Evolutionary conservation across 495 filamentous ascomycete species (phyloP), one percentile per base, ranked within the genome.

Genomic region (Talaromyces trachyspermus): DNA sequence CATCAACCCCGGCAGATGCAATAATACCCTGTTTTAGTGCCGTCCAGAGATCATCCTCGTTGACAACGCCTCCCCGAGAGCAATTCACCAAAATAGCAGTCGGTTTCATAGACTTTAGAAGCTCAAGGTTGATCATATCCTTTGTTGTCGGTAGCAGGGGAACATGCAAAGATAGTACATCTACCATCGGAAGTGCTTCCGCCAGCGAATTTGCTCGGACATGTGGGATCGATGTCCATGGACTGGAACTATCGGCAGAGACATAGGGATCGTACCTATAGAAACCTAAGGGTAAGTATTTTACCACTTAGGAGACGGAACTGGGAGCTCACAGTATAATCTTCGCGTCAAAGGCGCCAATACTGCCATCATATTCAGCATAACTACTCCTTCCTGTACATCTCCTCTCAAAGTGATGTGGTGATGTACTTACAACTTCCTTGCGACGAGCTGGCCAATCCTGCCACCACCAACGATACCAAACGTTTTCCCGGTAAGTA

Each of bases 51-150:
- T 71, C 75, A 2, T 50, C 53, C 57, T 83, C 78, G 37, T 79
- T 66, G 2, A 81, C 70, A 35, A 79, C 71, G 0, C 77, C 78
- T 4, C 78, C 78, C 1, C 79, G 70, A 5, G 74, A 70, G 19
- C 79, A 68, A 52, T 83, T 81, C 42, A 81, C 54, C 9, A 83
- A 12, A 4, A 81, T 54, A 0, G 70, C 64, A 39, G 72, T 63
- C 0, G 61, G 57, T 8, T 60, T 65, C 74, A 83, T 79, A 23
- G 54, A 11, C 33, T 37, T 37, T 11, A 37, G 14, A 1, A n/a
- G 33, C 33, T 9, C n/a, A 17, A 37, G 33, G 10, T 37, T 11
- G 2, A 37, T 37, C 33, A 37, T 37, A 17, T 17, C 14, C 33
- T 2, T 37, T n/a, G 33, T 37, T 37, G 33, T 9, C 2, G 33